Base-by-base conservation (phyloP, 495 filamentous ascomycete species). In the Lindgomyces ingoldianus region DNA sequence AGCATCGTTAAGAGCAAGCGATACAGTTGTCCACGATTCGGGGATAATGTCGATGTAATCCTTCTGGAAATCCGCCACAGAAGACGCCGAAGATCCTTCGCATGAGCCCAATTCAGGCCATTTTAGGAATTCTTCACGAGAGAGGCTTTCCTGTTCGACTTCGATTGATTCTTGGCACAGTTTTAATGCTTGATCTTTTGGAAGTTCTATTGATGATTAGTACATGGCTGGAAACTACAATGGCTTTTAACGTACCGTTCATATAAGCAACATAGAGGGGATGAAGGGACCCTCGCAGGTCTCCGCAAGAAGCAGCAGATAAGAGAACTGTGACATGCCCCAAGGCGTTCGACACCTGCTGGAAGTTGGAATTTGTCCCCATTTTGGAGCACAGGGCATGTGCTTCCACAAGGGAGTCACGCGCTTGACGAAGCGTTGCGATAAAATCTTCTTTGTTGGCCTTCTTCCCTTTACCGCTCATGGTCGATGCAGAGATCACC, bases 21-120 rank as follows among this genome's bases (percentile, higher is more conserved):
- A 97, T 8, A 98, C 77, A 4, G 90, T 91, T 41, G 87, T 91
- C 94, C 94, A 98, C 22, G 79, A 74, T 21, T 78, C 74, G 0
- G 94, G 95, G 27, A 98, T 85, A 57, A 95, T 90, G 68, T 93
- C 89, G 62, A 92, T 78, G 70, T 86, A 91, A 33, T 91, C 83
- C 44, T 75, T 74, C 70, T 90, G 87, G 65, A 92, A 89, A 9
- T 71, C 48, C 11, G 36, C 30, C 66, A 75, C 54, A 75, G 75
- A 71, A 82, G 75, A 41, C 84, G 84, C 18, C 77, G 72, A 4
- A 76, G 74, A 6, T 24, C 36, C 41, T 53, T 12, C 74, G 74
- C 29, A 76, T 56, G 76, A 68, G 72, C 76, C 24, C 27, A 71
- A 14, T 59, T 69, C 60, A 52, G 83, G 81, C 81, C 83, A 85